These are phyloP conservation scores for Lichtheimia corymbifera DNA, from an alignment of 371 early-diverging fungal genomes.

Conservation along the genomic window DNA sequence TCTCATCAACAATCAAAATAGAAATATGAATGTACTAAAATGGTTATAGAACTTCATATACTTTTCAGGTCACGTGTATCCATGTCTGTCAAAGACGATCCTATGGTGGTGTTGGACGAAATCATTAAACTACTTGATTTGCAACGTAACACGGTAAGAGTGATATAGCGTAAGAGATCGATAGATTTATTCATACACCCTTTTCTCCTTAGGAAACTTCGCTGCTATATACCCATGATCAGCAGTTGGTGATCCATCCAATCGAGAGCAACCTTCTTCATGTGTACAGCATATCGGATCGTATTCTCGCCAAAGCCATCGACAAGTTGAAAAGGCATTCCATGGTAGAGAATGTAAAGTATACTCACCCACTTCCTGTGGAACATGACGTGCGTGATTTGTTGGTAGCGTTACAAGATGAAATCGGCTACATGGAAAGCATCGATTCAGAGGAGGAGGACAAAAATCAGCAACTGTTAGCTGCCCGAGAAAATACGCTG, in stretches of 20 bases:
- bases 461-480: neutral
- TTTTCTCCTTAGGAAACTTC: no score
- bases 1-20: no score
- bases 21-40: no score
- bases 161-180: no score
- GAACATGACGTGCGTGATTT: neutral
- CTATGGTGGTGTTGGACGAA: neutral
- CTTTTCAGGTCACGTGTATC: neutral
- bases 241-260: neutral
- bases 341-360: constrained; percentile 1
- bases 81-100: neutral
- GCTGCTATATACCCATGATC: neutral
- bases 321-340: neutral
- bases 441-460: neutral
- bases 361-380: neutral
- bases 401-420: constrained; percentile 8
- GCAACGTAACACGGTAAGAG: neutral
- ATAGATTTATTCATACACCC: no score
- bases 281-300: constrained; percentile 3
- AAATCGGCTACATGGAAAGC: constrained; percentile 6
- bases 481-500: constrained; percentile 1
- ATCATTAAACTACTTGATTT: neutral
- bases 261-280: neutral
- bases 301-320: neutral
- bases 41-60: neutral